Conservation (phyloP, 169 alveolate species). For the Perkinsus olseni region DNA sequence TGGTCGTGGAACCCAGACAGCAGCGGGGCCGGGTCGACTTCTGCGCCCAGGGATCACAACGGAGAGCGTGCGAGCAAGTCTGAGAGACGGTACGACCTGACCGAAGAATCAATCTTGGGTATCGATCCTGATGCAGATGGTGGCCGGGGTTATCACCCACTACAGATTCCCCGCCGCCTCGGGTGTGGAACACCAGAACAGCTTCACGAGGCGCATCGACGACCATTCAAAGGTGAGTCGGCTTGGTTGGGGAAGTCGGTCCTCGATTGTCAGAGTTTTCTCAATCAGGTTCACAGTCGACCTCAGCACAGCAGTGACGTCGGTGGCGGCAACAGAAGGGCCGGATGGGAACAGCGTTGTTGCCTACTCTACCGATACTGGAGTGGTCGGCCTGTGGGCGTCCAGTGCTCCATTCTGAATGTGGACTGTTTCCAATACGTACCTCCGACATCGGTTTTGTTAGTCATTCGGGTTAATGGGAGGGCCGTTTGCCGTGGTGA, state of each 20-base stretch:
- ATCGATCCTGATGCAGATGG: not conserved
- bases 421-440: not conserved
- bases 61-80: not conserved
- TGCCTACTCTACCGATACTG: not conserved
- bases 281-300: not conserved
- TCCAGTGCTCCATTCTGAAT: not conserved
- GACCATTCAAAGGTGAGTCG: not conserved
- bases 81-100: not conserved
- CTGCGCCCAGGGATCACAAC: not conserved
- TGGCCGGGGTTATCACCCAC: not conserved
- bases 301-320: not conserved
- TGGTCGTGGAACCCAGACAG: not conserved
- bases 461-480: not conserved
- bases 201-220: not conserved
- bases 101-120: not conserved
- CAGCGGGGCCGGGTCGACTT: not conserved
- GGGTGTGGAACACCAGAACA: not conserved
- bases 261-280: not conserved
- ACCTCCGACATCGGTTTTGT: not conserved
- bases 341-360: not conserved
- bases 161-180: not conserved
- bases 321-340: not conserved
- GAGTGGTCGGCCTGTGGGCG: not conserved
- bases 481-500: not conserved
- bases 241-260: not conserved